These are phyloP conservation scores for Mycena polygramma DNA, from an alignment of 768 basidiomycete genomes.

Conservation along the genomic window DNA sequence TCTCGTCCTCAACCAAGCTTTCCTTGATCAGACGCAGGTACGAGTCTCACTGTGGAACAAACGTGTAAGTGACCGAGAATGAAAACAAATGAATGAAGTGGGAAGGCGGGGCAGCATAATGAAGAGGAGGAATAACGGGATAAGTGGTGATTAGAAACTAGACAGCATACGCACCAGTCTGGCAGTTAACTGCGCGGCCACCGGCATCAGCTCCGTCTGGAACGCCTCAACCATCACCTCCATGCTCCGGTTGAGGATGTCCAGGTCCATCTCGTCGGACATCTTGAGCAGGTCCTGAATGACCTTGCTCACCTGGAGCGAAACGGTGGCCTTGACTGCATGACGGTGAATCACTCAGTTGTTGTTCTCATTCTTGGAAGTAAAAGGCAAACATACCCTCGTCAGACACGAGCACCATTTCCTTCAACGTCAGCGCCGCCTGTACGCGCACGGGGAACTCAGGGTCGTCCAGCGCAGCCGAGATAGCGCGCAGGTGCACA, in stretches of 20 bases:
- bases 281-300: conserved; percentile 92
- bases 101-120: too few relatives aligned
- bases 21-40: conserved; percentile 86
- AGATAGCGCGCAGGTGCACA: conserved; percentile 73
- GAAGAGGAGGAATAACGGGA: too few relatives aligned
- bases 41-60: conserved; percentile 73
- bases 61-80: too few relatives aligned
- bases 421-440: conserved; percentile 83
- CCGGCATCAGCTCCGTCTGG: conserved; percentile 86
- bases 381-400: conserved; percentile 59
- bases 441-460: conserved; percentile 89
- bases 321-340: conserved; percentile 75
- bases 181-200: conserved; percentile 83
- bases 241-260: conserved; percentile 86
- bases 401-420: conserved; percentile 76
- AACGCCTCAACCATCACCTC: conserved; percentile 90
- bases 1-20: conserved; percentile 66
- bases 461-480: conserved; percentile 78
- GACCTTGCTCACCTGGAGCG: conserved; percentile 86
- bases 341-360: conserved; percentile 16
- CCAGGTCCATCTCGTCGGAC: conserved; percentile 92
- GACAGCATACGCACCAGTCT: conserved; percentile 73
- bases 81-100: too few relatives aligned
- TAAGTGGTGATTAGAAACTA: too few relatives aligned
- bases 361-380: neutral